These are phyloP conservation scores for Garcia nutans DNA, from an alignment of 345 rosid species.

Conservation along the genomic window DNA sequence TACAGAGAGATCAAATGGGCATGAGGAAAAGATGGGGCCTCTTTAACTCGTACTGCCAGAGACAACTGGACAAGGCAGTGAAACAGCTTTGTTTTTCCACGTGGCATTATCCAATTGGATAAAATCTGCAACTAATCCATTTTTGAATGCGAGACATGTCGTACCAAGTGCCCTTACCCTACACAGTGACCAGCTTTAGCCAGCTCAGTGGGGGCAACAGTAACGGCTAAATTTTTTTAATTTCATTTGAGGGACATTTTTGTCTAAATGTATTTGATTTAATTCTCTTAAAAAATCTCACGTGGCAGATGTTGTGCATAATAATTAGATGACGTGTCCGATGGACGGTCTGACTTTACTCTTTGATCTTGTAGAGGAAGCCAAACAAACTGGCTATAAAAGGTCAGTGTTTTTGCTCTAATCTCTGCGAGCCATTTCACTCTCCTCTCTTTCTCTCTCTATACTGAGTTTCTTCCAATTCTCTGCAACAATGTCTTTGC, in stretches of 20 bases:
- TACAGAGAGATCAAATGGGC: slow-evolving; percentile 15
- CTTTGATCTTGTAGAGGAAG: slow-evolving; percentile 28
- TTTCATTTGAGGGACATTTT: background rate
- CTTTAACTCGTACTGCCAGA: slow-evolving; percentile 27
- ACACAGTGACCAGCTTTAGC: slow-evolving; percentile 33
- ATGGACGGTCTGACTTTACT: background rate
- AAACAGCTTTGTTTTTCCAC: slow-evolving; percentile 36
- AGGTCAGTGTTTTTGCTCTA: background rate
- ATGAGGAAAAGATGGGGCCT: slow-evolving; percentile 20
- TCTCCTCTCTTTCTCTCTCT: background rate
- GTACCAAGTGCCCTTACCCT: slow-evolving; percentile 6
- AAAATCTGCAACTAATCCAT: background rate
- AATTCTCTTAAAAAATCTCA: background rate
- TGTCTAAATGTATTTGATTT: background rate
- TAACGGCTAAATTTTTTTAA: slow-evolving; percentile 21
- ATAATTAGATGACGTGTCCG: slow-evolving; percentile 17
- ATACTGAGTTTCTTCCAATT: background rate
- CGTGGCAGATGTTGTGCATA: slow-evolving; percentile 9
- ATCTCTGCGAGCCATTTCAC: background rate
- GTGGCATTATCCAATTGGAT: background rate
- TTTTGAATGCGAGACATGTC: slow-evolving; percentile 21
- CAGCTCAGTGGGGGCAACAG: slow-evolving; percentile 24
- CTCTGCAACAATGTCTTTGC: slow-evolving; percentile 11
- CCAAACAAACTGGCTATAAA: slow-evolving; percentile 44
- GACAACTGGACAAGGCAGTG: slow-evolving; percentile 44